A percentile compares a stretch with the other conserved stretches of the same genome.
phyloP scores from a whole-genome alignment of 2,329 filamentous ascomycete species.

The Teratosphaeria pseudoeucalypti region DNA sequence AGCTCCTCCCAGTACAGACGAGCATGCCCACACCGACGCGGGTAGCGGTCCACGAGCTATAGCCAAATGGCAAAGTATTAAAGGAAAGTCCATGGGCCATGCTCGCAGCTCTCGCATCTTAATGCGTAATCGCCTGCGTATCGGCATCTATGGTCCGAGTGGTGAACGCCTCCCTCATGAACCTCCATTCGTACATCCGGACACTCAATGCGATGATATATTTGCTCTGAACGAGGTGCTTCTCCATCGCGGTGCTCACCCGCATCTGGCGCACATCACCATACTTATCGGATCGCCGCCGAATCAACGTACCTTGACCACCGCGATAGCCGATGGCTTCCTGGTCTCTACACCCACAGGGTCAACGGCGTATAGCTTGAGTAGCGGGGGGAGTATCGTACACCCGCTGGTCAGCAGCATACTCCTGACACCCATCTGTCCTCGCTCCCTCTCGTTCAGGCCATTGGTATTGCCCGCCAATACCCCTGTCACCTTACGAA shows the following conservation, averaged over 20 bases:
- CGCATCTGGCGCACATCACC: constrained; percentile 84
- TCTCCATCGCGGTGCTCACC: constrained; percentile 79
- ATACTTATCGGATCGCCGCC: constrained; percentile 61
- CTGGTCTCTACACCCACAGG: constrained; percentile 90
- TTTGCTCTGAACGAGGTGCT: constrained; percentile 91
- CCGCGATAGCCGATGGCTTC: constrained; percentile 90
- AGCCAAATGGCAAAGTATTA: constrained; percentile 59
- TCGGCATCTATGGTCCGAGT: constrained; percentile 66
- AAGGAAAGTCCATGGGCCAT: constrained; percentile 71
- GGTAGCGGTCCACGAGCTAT: constrained; percentile 5
- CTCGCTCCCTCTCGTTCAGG: constrained; percentile 81
- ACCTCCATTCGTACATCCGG: constrained; percentile 22
- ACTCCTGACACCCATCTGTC: constrained; percentile 87
- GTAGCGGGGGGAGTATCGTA: constrained; percentile 82
- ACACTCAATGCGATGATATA: constrained; percentile 33
- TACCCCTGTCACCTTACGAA: constrained; percentile 67
- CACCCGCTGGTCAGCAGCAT: constrained; percentile 85
- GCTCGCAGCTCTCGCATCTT: constrained; percentile 65
- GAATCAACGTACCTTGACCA: constrained; percentile 70
- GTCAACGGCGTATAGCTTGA: constrained; percentile 91
- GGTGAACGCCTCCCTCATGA: constrained; percentile 41
- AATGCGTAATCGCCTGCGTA: constrained; percentile 74
- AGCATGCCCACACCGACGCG: neutral
- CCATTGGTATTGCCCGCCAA: constrained; percentile 82
- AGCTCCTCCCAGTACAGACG: constrained; percentile 5